These are phyloP conservation scores for Mycena rebaudengoi DNA, from an alignment of 768 basidiomycete genomes.

Conservation along the genomic window DNA sequence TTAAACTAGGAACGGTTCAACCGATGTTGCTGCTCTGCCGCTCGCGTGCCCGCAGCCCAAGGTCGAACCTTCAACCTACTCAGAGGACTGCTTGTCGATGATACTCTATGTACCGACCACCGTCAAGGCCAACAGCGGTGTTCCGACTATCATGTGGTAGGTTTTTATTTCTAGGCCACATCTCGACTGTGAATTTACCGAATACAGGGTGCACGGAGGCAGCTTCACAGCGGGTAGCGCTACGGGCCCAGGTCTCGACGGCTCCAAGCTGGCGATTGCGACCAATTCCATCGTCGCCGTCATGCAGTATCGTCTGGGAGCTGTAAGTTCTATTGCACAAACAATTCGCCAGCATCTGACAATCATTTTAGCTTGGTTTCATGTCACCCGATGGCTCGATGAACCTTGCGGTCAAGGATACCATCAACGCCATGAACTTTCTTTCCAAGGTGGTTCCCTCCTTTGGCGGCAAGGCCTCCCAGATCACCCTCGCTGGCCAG, in stretches of 20 bases:
- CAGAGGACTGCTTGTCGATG: slow-evolving; percentile 87
- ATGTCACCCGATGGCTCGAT: slow-evolving; percentile 74
- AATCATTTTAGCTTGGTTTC: slow-evolving; percentile 68
- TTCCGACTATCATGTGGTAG: slow-evolving; percentile 72
- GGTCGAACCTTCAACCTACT: slow-evolving; percentile 56
- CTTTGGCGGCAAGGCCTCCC: slow-evolving; percentile 70
- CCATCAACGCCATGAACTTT: slow-evolving; percentile 72
- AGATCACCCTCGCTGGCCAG: slow-evolving; percentile 84
- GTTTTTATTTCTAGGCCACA: too few species aligned
- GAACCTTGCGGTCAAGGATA: slow-evolving; percentile 77
- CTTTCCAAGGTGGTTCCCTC: slow-evolving; percentile 62
- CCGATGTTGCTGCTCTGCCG: slow-evolving; percentile 65
- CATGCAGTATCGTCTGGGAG: slow-evolving; percentile 86
- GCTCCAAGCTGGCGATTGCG: slow-evolving; percentile 73
- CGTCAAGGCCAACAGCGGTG: slow-evolving; percentile 41
- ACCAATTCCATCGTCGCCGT: slow-evolving; percentile 83
- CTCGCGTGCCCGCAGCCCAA: slow-evolving; percentile 75
- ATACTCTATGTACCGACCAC: slow-evolving; percentile 72
- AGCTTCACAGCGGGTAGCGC: slow-evolving; percentile 80
- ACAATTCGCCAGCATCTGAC: slow-evolving; percentile 8
- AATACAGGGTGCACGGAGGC: slow-evolving; percentile 91
- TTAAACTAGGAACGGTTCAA: slow-evolving; percentile 56
- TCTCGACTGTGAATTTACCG: too few species aligned
- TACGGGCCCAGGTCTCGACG: slow-evolving; percentile 77
- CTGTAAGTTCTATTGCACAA: slow-evolving; percentile 51